Evolutionary conservation across 2,329 filamentous ascomycete species (phyloP).

Genomic region (Cordyceps pruinosa): DNA sequence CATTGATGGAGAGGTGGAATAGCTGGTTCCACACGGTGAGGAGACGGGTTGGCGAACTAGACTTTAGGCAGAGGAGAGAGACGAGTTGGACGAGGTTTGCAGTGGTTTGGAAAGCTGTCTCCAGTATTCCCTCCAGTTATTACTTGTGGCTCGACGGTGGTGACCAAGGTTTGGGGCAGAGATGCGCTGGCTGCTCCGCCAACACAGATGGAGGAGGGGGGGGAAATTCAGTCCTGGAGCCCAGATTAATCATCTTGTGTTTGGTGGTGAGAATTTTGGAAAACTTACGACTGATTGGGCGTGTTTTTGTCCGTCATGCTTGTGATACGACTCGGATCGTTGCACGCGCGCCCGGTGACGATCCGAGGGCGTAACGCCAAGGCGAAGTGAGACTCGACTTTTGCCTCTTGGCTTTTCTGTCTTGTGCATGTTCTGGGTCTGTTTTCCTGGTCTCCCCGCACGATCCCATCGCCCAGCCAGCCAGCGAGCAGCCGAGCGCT

Average conservation of each 20-base stretch:
- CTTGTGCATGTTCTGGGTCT: not conserved
- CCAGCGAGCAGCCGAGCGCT: not conserved
- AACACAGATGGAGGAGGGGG: not conserved
- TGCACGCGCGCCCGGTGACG: not conserved
- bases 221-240: not conserved
- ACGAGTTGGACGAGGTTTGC: not conserved
- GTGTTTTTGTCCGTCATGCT: not conserved
- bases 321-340: too few species aligned
- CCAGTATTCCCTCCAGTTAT: not conserved
- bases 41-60: not conserved
- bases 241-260: too few species aligned
- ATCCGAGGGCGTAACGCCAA: not conserved
- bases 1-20: not conserved
- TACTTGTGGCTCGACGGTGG: slow-evolving; percentile 4
- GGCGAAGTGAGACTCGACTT: not conserved
- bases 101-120: not conserved
- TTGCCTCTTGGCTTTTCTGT: too few species aligned
- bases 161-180: not conserved
- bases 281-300: too few species aligned
- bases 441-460: slow-evolving; percentile 2
- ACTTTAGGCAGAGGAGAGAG: not conserved
- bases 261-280: too few species aligned
- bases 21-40: not conserved
- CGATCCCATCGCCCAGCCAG: slow-evolving; percentile 11
- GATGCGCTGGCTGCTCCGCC: not conserved